These are phyloP conservation scores for Botrytis fabae DNA, from an alignment of 2,329 filamentous ascomycete genomes.

Conservation along the genomic window DNA sequence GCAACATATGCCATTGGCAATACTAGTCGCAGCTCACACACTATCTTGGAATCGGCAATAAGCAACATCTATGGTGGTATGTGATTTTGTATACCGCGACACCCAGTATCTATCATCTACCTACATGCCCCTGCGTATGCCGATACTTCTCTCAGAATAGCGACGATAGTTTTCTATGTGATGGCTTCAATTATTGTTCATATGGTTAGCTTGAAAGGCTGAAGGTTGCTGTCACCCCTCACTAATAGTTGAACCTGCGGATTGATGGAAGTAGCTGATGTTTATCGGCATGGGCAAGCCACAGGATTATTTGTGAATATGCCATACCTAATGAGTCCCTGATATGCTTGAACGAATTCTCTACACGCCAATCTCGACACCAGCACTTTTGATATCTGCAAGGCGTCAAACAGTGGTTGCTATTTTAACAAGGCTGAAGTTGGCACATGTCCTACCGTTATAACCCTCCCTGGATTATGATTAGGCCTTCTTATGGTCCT, in stretches of 20 bases:
- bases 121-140: constrained; percentile 6
- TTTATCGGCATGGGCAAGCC: constrained; percentile 5
- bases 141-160: background rate
- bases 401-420: constrained; percentile 9
- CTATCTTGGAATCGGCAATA: constrained; percentile 1
- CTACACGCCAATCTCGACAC: background rate
- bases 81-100: constrained; percentile 4
- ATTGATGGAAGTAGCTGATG: constrained; percentile 15
- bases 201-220: background rate
- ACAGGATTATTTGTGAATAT: constrained; percentile 24
- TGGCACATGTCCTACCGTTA: constrained; percentile 11
- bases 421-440: constrained; percentile 17
- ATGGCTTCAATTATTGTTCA: constrained; percentile 1
- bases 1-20: background rate
- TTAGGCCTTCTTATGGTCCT: constrained; percentile 18
- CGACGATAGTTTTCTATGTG: constrained; percentile 6
- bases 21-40: background rate
- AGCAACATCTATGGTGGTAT: constrained; percentile 13
- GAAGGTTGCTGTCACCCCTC: constrained; percentile 14
- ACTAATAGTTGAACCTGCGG: constrained; percentile 15
- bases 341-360: constrained; percentile 22
- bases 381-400: constrained; percentile 2
- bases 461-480: constrained; percentile 7
- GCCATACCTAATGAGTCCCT: constrained; percentile 22
- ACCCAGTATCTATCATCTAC: constrained; percentile 9